A percentile compares a stretch with the other conserved stretches of the same genome.
Evolutionary conservation across 2,329 filamentous ascomycete genomes (phyloP).

Genomic region (Thelonectria olida): DNA sequence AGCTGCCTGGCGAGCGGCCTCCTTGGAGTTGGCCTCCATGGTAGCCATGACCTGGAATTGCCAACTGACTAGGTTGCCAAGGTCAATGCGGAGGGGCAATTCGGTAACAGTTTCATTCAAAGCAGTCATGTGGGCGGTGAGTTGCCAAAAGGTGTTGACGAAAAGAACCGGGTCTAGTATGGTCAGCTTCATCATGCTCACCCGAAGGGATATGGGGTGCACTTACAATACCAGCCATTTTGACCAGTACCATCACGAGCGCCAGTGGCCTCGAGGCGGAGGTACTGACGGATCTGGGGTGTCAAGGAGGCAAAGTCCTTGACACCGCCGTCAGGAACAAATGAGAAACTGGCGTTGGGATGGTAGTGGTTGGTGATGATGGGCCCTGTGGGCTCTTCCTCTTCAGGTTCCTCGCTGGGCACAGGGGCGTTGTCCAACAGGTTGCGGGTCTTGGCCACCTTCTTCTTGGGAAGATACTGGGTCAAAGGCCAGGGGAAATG

Average conservation of each 20-base stretch:
- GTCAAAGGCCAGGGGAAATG: conserved; percentile 88
- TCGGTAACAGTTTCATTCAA: conserved; percentile 89
- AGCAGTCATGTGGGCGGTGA: conserved; percentile 88
- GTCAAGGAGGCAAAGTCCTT: conserved; percentile 73
- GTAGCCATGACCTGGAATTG: conserved; percentile 88
- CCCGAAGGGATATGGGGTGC: neutral
- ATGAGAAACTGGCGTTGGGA: conserved; percentile 89
- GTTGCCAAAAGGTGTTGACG: conserved; percentile 97
- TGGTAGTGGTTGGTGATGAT: conserved; percentile 89
- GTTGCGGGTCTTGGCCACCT: conserved; percentile 86
- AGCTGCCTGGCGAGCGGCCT: conserved; percentile 81
- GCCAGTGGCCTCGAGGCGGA: conserved; percentile 81
- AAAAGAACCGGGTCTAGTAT: conserved; percentile 78
- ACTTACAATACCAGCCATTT: conserved; percentile 86
- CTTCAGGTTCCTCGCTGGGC: conserved; percentile 58
- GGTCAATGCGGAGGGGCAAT: conserved; percentile 82
- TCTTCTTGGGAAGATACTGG: conserved; percentile 91
- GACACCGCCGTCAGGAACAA: conserved; percentile 82
- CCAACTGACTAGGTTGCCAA: conserved; percentile 86
- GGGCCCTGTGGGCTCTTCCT: conserved; percentile 67
- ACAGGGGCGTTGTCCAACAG: conserved; percentile 68
- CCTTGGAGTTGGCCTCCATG: conserved; percentile 88
- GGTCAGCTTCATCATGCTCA: conserved; percentile 26
- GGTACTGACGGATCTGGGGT: conserved; percentile 78
- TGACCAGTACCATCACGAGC: conserved; percentile 85